Evolutionary conservation across 2,329 filamentous ascomycete species (phyloP).

Genomic region (Fusarium sp.): DNA sequence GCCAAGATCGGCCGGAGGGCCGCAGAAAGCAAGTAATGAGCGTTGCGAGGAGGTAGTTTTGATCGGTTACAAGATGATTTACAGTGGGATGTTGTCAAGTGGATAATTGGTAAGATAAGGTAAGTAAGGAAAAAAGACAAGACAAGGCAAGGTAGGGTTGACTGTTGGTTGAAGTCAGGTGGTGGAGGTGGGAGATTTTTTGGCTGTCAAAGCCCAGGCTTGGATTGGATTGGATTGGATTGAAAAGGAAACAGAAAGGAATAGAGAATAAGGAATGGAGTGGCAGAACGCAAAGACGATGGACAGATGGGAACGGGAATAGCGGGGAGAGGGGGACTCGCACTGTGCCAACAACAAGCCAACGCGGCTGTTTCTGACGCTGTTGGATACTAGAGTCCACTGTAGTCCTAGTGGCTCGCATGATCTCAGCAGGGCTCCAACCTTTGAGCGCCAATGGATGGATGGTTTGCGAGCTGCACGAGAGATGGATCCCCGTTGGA

Average conservation of each 20-base stretch:
- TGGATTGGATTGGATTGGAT: conserved; percentile 9
- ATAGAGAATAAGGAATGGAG: conserved; percentile 31
- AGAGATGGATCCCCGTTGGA: conserved; percentile 12
- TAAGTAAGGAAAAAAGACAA: background rate
- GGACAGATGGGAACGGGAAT: conserved; percentile 45
- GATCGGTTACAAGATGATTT: conserved; percentile 30
- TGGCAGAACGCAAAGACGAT: conserved; percentile 39
- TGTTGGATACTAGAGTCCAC: conserved; percentile 31
- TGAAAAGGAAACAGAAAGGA: conserved; percentile 38
- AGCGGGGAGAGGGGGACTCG: conserved; percentile 14
- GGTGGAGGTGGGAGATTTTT: conserved; percentile 44
- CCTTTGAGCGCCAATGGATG: conserved; percentile 10
- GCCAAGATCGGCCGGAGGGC: conserved; percentile 36
- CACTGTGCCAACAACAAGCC: conserved; percentile 33
- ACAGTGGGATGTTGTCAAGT: conserved; percentile 30
- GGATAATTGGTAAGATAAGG: conserved; percentile 9
- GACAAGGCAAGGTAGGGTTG: conserved; percentile 13
- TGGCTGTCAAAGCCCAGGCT: conserved; percentile 39
- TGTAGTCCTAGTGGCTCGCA: conserved; percentile 31
- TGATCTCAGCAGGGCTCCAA: conserved; percentile 20
- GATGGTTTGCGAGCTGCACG: conserved; percentile 18
- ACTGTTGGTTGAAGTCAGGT: conserved; percentile 20
- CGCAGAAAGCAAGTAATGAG: conserved; percentile 32
- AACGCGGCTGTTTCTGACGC: conserved; percentile 28
- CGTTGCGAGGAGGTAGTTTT: conserved; percentile 17